phyloP scores from a whole-genome alignment of 1,139 yeast species.

The Hyphopichia buzzinii region DNA sequence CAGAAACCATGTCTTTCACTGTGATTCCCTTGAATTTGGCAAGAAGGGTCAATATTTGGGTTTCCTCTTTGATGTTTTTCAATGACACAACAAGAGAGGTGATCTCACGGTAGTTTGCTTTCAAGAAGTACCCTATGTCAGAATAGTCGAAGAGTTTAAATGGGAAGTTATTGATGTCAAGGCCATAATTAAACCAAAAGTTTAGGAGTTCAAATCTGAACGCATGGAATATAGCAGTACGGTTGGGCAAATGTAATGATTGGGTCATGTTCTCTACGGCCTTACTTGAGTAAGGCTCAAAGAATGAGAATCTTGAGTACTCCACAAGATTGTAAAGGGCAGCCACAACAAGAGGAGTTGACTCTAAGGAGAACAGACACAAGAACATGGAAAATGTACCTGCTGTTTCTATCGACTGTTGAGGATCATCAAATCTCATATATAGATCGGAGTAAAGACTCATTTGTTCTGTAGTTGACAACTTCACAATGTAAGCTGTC shows the following conservation, averaged over 20 bases:
- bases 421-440: constrained; percentile 31
- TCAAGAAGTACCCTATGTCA: constrained; percentile 23
- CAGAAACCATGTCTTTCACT: constrained; percentile 20
- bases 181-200: constrained; percentile 40
- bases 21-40: constrained; percentile 13
- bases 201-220: constrained; percentile 33
- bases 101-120: constrained; percentile 31
- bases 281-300: constrained; percentile 26
- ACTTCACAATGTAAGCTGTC: constrained; percentile 4
- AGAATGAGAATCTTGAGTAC: constrained; percentile 29
- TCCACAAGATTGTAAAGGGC: constrained; percentile 44
- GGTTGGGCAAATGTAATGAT: constrained; percentile 10
- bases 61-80: constrained; percentile 3
- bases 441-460: constrained; percentile 30
- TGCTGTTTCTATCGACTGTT: constrained; percentile 35
- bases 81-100: constrained; percentile 32
- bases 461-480: constrained; percentile 16
- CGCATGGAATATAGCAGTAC: constrained; percentile 25
- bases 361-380: constrained; percentile 24
- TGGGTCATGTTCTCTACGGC: constrained; percentile 23
- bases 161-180: constrained; percentile 36
- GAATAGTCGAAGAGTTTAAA: constrained; percentile 32
- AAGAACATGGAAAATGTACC: constrained; percentile 40
- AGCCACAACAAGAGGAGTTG: constrained; percentile 27
- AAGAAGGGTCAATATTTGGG: constrained; percentile 16